Conservation (phyloP, 257 asterid genomes). For the Parsonsia alboflavescens region DNA sequence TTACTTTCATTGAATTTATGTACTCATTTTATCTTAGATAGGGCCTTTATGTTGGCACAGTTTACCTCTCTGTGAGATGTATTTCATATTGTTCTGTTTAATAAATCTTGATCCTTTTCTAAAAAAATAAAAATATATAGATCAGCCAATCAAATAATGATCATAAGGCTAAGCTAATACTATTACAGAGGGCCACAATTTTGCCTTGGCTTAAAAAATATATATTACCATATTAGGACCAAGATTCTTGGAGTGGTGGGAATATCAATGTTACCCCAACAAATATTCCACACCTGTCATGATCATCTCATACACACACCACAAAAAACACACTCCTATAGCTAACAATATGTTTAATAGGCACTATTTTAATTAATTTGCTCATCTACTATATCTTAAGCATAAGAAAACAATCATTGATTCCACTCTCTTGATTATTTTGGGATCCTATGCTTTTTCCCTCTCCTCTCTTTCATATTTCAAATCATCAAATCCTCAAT, state of each 20-base stretch:
- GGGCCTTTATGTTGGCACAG: too few relatives aligned
- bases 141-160: constrained; percentile 28
- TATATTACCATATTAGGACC: constrained; percentile 20
- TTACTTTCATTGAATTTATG: too few relatives aligned
- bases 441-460: constrained; percentile 50
- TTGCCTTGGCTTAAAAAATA: not conserved
- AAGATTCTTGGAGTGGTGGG: constrained; percentile 41
- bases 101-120: too few relatives aligned
- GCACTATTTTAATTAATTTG: not conserved
- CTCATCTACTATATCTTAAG: not conserved
- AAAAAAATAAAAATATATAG: too few relatives aligned
- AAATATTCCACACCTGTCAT: constrained; percentile 46
- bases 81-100: too few relatives aligned
- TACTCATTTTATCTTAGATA: too few relatives aligned
- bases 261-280: constrained; percentile 46
- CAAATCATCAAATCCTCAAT: not conserved
- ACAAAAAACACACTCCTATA: not conserved
- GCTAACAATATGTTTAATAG: too few relatives aligned
- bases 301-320: constrained; percentile 23
- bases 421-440: constrained; percentile 38
- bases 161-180: constrained; percentile 2
- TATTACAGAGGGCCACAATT: constrained; percentile 5
- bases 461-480: constrained; percentile 15
- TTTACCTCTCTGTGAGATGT: too few relatives aligned
- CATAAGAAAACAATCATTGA: constrained; percentile 48